Evolutionary conservation across 2,329 filamentous ascomycete species (phyloP).

Genomic region (Beauveria pseudobassiana): DNA sequence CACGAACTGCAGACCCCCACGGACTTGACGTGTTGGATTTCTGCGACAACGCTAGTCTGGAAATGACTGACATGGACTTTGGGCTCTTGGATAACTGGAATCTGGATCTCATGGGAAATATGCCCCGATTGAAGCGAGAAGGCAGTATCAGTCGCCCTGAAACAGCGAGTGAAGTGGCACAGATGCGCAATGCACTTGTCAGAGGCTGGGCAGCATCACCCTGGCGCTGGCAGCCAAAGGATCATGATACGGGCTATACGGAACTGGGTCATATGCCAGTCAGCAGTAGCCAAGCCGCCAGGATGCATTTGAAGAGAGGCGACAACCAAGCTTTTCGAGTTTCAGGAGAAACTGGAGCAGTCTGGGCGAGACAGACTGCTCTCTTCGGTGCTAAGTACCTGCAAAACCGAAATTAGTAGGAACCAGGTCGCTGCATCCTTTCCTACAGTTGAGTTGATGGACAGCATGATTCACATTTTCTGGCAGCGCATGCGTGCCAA

Average conservation of each 20-base stretch:
- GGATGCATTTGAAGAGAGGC: slow-evolving; percentile 31
- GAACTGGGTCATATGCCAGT: slow-evolving; percentile 40
- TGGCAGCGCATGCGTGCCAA: slow-evolving; percentile 48
- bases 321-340: slow-evolving; percentile 30
- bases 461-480: slow-evolving; percentile 52
- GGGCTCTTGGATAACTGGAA: slow-evolving; percentile 43
- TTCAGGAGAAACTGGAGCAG: slow-evolving; percentile 36
- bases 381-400: slow-evolving; percentile 54
- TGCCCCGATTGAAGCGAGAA: slow-evolving; percentile 14
- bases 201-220: slow-evolving; percentile 43
- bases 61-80: slow-evolving; percentile 46
- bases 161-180: slow-evolving; percentile 34
- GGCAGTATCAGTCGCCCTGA: slow-evolving; percentile 21
- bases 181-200: slow-evolving; percentile 40
- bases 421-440: slow-evolving; percentile 52
- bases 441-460: slow-evolving; percentile 51
- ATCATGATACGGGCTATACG: slow-evolving; percentile 34
- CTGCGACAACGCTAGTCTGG: slow-evolving; percentile 40
- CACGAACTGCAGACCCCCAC: slow-evolving; percentile 31
- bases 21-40: slow-evolving; percentile 41
- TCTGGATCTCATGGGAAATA: slow-evolving; percentile 25
- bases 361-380: slow-evolving; percentile 54
- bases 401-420: slow-evolving; percentile 41
- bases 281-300: slow-evolving; percentile 29
- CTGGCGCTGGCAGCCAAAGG: slow-evolving; percentile 42